Conservation (phyloP, 371 early-diverging fungal genomes). For the Haplosporangium sp. region DNA sequence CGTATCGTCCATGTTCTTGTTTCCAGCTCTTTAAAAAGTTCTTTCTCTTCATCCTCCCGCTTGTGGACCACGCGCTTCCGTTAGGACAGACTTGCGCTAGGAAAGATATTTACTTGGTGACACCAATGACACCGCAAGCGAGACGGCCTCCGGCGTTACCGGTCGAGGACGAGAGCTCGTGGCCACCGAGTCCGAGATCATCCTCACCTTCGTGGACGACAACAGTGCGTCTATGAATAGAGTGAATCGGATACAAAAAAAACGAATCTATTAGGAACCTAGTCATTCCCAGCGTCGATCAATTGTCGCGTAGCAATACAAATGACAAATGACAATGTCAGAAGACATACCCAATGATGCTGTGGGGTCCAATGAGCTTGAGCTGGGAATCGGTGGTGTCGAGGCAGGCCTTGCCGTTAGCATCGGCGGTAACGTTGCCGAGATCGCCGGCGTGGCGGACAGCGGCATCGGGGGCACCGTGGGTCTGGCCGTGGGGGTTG, state of each 20-base stretch:
- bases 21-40: neutral
- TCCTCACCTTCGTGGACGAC: slow-evolving; percentile 88
- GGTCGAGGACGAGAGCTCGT: slow-evolving; percentile 80
- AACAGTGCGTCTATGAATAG: slow-evolving; percentile 73
- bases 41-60: too few species aligned
- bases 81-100: too few species aligned
- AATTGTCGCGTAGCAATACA: neutral
- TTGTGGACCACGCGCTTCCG: too few species aligned
- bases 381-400: slow-evolving; percentile 65
- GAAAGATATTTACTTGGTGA: slow-evolving; percentile 56
- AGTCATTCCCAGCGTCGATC: neutral
- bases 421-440: slow-evolving; percentile 78
- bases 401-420: slow-evolving; percentile 65
- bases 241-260: neutral
- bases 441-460: slow-evolving; percentile 89
- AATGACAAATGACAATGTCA: neutral
- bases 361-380: slow-evolving; percentile 76
- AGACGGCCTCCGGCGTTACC: slow-evolving; percentile 89
- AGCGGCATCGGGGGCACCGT: slow-evolving; percentile 78
- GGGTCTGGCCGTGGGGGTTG: slow-evolving; percentile 82
- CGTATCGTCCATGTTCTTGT: neutral
- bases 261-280: neutral
- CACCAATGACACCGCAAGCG: slow-evolving; percentile 93
- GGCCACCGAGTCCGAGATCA: slow-evolving; percentile 84
- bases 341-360: slow-evolving; percentile 74